Evolutionary conservation across 352 stramenopile genomes (phyloP), one percentile per base, ranked within the genome.

Genomic region (Globisporangium solare): DNA sequence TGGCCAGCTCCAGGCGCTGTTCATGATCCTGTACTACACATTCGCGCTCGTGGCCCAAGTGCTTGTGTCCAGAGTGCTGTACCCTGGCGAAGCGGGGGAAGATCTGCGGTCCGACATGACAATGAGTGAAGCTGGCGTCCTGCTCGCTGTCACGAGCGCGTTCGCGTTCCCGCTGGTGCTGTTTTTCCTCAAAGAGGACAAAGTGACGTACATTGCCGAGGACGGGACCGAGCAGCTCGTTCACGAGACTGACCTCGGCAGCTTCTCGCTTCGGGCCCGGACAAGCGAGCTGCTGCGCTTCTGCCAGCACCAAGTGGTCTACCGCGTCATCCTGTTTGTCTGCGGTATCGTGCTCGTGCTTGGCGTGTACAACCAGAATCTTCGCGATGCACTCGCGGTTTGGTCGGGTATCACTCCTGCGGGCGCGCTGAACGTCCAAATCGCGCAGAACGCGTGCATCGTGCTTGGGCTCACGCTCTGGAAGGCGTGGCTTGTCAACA

Each of bases 241-340:
- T 35, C 6, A 35, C 46, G 8, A 12, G 47, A 31, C 20, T 49
- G 17, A 59, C 56, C 17, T 14, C 57, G 43, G 47, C 43, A 32
- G 61, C 48, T 35, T 78, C 41, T 54, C 68, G 3, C 8, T 86
- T 11, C 39, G 51, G 0, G 59, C 56, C 1, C 71, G 68, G 2
- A 40, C 79, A 6, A 49, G 56, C 6, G 71, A 86, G 32, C 50
- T 88, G 12, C 79, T 78, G 69, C 65, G 67, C 41, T 74, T 86
- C 22, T 79, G 64, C 47, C 71, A 81, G 39, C 67, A 85, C 32
- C 76, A 86, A 22, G 62, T 83, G 8, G 71, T 76, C 24, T 78
- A 72, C 67, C 74, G 70, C 12, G 66, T 84, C 17, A 42, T 88
- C 20, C 51, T 71, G 14, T 88, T 86, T 58, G 60, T 85, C 39